phyloP scores from a whole-genome alignment of 192 early-diverging fungal genomes.

The Backusella parvicylindrica region DNA sequence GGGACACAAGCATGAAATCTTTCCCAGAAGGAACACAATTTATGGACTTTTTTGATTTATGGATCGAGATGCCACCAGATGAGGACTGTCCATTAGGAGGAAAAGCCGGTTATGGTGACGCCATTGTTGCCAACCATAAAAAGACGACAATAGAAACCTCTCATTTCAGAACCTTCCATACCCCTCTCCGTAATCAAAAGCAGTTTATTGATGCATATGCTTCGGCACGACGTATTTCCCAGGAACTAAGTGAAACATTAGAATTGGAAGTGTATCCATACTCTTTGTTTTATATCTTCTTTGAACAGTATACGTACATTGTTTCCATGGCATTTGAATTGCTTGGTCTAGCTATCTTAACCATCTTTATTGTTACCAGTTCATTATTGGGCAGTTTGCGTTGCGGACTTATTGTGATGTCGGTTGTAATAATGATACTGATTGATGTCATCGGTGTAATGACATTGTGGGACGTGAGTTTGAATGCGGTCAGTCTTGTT shows the following conservation, averaged over 20 bases:
- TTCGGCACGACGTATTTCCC: conserved; percentile 55
- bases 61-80: conserved; percentile 47
- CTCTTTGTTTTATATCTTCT: conserved; percentile 65
- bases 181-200: conserved; percentile 51
- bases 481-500: conserved; percentile 63
- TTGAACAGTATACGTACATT: conserved; percentile 63
- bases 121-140: conserved; percentile 40
- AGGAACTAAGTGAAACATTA: conserved; percentile 36
- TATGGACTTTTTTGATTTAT: conserved; percentile 46
- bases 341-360: conserved; percentile 44
- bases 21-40: conserved; percentile 57
- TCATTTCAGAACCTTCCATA: conserved; percentile 60
- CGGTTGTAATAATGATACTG: conserved; percentile 58
- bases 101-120: conserved; percentile 62
- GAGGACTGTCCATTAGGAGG: conserved; percentile 60
- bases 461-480: conserved; percentile 50
- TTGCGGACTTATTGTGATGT: conserved; percentile 50
- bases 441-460: conserved; percentile 54
- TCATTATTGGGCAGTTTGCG: conserved; percentile 47
- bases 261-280: conserved; percentile 56
- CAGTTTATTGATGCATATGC: conserved; percentile 58
- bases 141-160: conserved; percentile 44
- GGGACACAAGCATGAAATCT: conserved; percentile 54
- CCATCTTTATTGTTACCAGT: conserved; percentile 52
- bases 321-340: conserved; percentile 46